Evolutionary conservation across 2,329 filamentous ascomycete species (phyloP).

Genomic region (Taxawa tesnikishii): DNA sequence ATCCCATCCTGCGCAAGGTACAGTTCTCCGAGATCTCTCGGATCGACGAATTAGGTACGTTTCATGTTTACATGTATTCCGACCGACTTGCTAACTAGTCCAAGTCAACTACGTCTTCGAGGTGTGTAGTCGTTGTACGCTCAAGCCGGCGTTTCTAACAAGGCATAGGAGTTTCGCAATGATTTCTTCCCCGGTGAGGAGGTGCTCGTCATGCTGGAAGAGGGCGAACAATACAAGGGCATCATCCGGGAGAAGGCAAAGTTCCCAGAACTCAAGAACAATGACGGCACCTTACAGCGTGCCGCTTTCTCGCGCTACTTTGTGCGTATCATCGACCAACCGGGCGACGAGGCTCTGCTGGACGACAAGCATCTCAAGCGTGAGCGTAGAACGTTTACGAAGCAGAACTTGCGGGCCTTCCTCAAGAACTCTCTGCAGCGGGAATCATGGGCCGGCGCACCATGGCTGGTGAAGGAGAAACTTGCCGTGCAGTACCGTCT

Average conservation of each 20-base stretch:
- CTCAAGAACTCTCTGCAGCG: constrained; percentile 89
- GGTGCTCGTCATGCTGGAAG: constrained; percentile 59
- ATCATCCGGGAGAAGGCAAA: constrained; percentile 76
- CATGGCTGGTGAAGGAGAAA: constrained; percentile 84
- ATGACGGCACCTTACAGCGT: constrained; percentile 57
- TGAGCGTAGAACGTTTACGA: constrained; percentile 86
- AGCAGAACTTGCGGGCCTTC: constrained; percentile 84
- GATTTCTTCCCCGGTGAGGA: constrained; percentile 87
- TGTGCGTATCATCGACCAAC: constrained; percentile 55
- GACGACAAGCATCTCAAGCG: constrained; percentile 73
- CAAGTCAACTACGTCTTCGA: constrained; percentile 49
- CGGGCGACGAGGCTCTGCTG: constrained; percentile 62
- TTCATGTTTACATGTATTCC: neutral
- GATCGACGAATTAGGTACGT: constrained; percentile 65
- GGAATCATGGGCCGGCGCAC: constrained; percentile 90
- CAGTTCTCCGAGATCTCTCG: constrained; percentile 84
- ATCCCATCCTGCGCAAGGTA: constrained; percentile 77
- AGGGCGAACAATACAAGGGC: constrained; percentile 59
- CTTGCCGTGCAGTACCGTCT: constrained; percentile 78
- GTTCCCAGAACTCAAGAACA: constrained; percentile 46
- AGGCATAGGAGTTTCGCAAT: constrained; percentile 56
- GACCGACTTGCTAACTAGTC: constrained; percentile 5
- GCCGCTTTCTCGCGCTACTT: constrained; percentile 66
- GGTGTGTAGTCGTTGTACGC: constrained; percentile 14
- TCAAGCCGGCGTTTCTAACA: constrained; percentile 6